Base-by-base conservation (phyloP, 208 protist genomes). In the Crithidia brevicula region DNA sequence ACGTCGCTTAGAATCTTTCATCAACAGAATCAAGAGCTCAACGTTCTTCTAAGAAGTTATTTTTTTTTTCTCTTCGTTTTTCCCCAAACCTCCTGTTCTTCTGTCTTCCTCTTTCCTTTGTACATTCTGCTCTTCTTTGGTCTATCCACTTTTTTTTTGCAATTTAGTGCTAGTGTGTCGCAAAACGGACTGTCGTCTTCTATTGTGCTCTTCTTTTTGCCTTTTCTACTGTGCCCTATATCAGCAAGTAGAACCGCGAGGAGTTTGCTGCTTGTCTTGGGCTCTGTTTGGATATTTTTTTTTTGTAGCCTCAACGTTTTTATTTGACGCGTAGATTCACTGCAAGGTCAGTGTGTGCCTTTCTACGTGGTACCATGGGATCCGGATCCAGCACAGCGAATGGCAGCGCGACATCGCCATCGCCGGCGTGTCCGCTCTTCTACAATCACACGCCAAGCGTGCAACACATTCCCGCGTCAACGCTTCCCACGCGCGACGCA, bases 361-460 rank as follows among this genome's bases (percentile, higher is more conserved):
- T n/a, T n/a, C n/a, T n/a, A n/a, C n/a, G n/a, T n/a, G n/a, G n/a
- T n/a, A n/a, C 30, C 4, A 70, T 80, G 70, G 70, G 70, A 20
- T 27, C 40, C 6, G 56, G 57, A 7, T 50, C 22, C 13, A 66
- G 57, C 23, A 23, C 23, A 25, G 4, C 20, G 43, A 42, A 47
- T 2, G 28, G 18, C 22, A 23, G 7, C 31, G 42, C 22, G n/a
- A 22, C 16, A 11, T 10, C 22, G 38, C 54, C 25, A 6, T 5
- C 33, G 22, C 72, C 57, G 50, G 45, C 65, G 22, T 76, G 76
- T 25, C 69, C 65, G 15, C 53, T 73, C 22, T 81, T 77, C 60
- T 77, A 76, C 69, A 81, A 76, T 34, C 61, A 31, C 43, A 70
- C 69, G 23, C 69, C 70, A n/a, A 73, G 42, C 34, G 22, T 42